Evolutionary conservation across 352 stramenopile species (phyloP), one percentile per base, ranked within the genome.

Genomic region (Phytophthora sansomeana): DNA sequence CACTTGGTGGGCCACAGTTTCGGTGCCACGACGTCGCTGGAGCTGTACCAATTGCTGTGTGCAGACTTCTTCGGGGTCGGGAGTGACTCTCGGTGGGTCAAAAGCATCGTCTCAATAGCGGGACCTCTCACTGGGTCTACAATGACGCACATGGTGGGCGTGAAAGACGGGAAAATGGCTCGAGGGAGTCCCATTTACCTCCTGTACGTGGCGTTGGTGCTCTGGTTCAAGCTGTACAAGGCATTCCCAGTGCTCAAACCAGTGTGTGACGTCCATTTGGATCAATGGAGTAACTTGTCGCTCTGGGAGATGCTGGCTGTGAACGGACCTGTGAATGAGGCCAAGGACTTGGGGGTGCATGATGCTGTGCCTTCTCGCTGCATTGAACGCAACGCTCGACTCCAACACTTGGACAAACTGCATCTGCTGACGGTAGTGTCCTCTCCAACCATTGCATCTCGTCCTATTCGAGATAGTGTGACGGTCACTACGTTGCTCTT

Each of bases 21-120:
- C 21, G 79, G 81, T 46, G 70, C 75, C 11, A 83, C 78, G 14
- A 86, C 80, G 3, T 78, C 78, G 30, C 68, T 89, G 32, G 80
- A 88, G 60, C 50, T 91, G 35, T 87, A 89, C 56, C 82, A 89
- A 54, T 42, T 89, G 43, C 59, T 89, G 9, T 85, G 80, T 38
- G 32, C 32, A 33, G 76, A 88, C 67, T 78, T 69, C 56, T 91
- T 91, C 35, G 42, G 56, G n/a, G 70, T 89, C 36, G 80, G 80
- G 10, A 85, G 63, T 39, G 67, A 73, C 51, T 61, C 79, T 41
- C 69, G 63, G 14, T 89, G 80, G 80, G 77, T 91, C 7, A 63
- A 50, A 46, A 87, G 80, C 49, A 78, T 91, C 54, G 59, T 77
- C 26, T 78, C 58, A 16, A 85, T 89, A 42, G 77, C 77, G 4